Base-by-base conservation (phyloP, 257 asterid genomes). In the Catharanthus roseus region DNA sequence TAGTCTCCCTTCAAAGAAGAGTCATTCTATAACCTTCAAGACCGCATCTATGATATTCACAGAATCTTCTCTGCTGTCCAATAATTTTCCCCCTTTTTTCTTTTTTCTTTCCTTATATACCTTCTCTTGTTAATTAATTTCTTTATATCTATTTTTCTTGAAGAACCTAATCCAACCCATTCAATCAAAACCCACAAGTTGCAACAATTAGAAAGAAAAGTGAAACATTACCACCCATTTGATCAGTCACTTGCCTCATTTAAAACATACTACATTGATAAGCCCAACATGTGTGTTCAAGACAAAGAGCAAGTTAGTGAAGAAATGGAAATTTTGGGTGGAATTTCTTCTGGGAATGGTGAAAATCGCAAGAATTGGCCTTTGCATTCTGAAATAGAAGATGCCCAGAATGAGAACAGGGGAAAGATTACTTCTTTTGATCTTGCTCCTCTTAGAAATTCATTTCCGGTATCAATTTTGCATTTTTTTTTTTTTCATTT, bases 301-400 rank as follows among this genome's bases (percentile, higher is more conserved):
- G 97, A 86, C 71, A 83, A 87, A 38, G 96, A 91, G 77, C 86
- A 86, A 81, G 88, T 79, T 67, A 78, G 70, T 41, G 89, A 84
- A 16, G 89, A 73, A 68, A 84, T 82, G 86, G 91, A 88, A 24
- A 85, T 79, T 60, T 65, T 82, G 75, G 85, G 71, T 49, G 84
- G 71, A 42, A 74, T 89, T 53, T 79, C 83, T 21, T 83, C 87
- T 6, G 77, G 67, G 39, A 82, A 69, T 55, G 79, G 79, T 71
- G 74, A 82, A 42, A 78, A 78, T 76, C 57, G 66, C 58, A 82
- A 79, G 79, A 38, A 78, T 77, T 71, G 77, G 75, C 53, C 87
- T 67, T 81, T 83, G 70, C 82, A 75, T 76, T 71, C 91, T 63
- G 73, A 65, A 56, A 64, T 72, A 66, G 87, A 79, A 15, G 51